Conservation (phyloP, 441 rosid species). For the Jatropha multifida region DNA sequence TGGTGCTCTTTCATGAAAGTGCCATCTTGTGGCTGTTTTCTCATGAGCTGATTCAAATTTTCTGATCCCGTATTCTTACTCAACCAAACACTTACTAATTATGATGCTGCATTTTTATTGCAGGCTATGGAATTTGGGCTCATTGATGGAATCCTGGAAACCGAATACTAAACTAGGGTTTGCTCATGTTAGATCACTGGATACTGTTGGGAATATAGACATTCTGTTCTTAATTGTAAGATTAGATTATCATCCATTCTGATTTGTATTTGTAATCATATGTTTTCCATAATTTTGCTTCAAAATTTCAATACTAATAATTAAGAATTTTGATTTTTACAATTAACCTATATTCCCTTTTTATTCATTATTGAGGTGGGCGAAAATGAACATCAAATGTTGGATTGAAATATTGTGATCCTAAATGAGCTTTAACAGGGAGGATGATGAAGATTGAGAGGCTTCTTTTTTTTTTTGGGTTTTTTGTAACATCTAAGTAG, state of each 20-base stretch:
- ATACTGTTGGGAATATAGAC: slow-evolving; percentile 1
- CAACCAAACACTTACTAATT: neutral
- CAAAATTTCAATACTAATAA: too few species aligned
- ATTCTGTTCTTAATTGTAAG: slow-evolving; percentile 8
- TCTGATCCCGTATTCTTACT: neutral
- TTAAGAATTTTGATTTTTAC: neutral
- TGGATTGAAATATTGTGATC: too few species aligned
- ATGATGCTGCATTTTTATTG: slow-evolving; percentile 18
- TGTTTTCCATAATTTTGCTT: neutral
- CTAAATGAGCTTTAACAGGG: too few species aligned
- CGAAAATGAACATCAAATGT: too few species aligned
- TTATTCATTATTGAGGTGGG: neutral
- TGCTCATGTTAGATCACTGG: neutral
- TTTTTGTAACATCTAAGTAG: neutral
- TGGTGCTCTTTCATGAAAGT: neutral
- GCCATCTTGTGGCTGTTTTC: neutral
- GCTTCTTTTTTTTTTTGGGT: too few species aligned
- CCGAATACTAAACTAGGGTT: slow-evolving; percentile 38
- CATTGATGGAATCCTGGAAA: slow-evolving; percentile 20
- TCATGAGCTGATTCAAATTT: neutral
- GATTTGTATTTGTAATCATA: slow-evolving; percentile 11
- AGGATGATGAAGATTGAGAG: too few species aligned
- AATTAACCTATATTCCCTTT: neutral
- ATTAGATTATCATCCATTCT: neutral
- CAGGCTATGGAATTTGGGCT: slow-evolving; percentile 87